Evolutionary conservation across 345 rosid genomes (phyloP).

Genomic region (Pugionium dolabratum): DNA sequence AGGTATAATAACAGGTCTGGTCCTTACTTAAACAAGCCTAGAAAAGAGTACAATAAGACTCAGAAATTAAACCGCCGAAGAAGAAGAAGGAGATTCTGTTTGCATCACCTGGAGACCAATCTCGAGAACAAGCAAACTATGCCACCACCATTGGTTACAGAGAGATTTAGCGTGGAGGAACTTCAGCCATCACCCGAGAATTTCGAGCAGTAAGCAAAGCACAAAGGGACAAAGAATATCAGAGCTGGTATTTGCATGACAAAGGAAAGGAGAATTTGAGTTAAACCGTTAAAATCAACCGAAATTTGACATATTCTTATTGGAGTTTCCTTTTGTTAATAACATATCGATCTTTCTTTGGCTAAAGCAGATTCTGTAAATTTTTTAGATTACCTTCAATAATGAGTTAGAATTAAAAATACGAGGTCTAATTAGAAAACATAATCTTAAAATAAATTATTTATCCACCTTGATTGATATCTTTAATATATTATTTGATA

Average conservation of each 20-base stretch:
- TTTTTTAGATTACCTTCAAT: not conserved
- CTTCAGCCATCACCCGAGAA: conserved; percentile 26
- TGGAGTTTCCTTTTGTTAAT: no score
- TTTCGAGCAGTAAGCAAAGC: not conserved
- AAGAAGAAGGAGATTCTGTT: conserved; percentile 16
- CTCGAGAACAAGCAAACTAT: conserved; percentile 21
- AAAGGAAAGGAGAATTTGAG: no score
- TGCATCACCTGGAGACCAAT: conserved; percentile 26
- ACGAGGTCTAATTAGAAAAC: conserved; percentile 5
- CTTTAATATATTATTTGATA: no score
- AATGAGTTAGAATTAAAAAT: not conserved
- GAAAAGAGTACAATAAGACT: conserved; percentile 10
- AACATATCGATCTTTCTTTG: not conserved
- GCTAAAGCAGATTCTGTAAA: conserved; percentile 6
- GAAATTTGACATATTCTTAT: no score
- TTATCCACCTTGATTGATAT: not conserved
- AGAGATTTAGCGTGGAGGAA: conserved; percentile 28
- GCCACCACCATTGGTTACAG: conserved; percentile 24
- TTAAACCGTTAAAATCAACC: no score
- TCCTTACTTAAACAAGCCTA: conserved; percentile 27
- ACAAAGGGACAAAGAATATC: no score
- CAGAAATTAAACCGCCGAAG: conserved; percentile 12
- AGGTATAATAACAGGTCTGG: conserved; percentile 22
- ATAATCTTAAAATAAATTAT: conserved; percentile 8
- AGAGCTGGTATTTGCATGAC: no score